phyloP scores from a whole-genome alignment of 108 stramenopile species.

The Nitzschia inconspicua region DNA sequence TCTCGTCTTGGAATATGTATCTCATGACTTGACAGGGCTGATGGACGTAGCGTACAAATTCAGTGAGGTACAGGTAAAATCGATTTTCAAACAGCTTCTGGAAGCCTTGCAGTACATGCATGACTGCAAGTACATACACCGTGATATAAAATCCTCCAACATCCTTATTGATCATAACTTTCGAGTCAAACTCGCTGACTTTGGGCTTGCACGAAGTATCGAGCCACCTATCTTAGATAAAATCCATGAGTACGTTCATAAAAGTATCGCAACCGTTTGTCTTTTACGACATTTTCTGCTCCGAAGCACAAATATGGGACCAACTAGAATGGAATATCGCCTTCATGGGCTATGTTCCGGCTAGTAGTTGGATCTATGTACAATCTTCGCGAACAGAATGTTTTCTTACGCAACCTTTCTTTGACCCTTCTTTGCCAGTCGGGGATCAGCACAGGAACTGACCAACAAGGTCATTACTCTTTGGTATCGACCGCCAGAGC shows the following conservation, averaged over 20 bases:
- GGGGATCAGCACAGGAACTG: constrained; percentile 41
- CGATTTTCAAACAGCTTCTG: constrained; percentile 65
- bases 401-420: too few relatives aligned
- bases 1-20: constrained; percentile 77
- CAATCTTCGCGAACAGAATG: too few relatives aligned
- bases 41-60: constrained; percentile 79
- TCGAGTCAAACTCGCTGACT: constrained; percentile 88
- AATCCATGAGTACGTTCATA: constrained; percentile 41
- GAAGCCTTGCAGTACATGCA: constrained; percentile 80
- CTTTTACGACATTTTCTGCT: background rate
- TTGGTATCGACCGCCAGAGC: constrained; percentile 91
- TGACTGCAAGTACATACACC: constrained; percentile 66
- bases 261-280: background rate
- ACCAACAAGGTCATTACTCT: constrained; percentile 87
- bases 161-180: constrained; percentile 79
- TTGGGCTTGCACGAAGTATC: constrained; percentile 77
- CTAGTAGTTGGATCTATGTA: too few relatives aligned
- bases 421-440: constrained; percentile 15
- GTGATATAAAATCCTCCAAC: constrained; percentile 89
- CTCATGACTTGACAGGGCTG: constrained; percentile 80
- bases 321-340: too few relatives aligned
- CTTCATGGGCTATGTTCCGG: too few relatives aligned
- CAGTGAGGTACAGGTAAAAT: constrained; percentile 68
- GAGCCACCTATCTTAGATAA: constrained; percentile 59
- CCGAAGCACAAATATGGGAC: background rate